Base-by-base conservation (phyloP, 345 rosid genomes). In the Bruguiera gymnorhiza region DNA sequence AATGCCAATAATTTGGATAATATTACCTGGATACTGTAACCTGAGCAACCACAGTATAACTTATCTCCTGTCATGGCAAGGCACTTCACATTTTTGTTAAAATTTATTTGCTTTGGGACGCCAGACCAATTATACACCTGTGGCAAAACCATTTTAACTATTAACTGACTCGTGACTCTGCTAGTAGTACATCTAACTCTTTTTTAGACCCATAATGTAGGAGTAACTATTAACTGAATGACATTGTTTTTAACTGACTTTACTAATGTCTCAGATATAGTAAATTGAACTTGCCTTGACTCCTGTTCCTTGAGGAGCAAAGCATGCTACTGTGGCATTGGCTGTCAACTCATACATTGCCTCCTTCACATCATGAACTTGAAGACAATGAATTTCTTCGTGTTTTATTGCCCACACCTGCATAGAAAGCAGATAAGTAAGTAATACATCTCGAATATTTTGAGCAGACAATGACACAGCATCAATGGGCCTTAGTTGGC, bases 41-140 rank as follows among this genome's bases (percentile, higher is more conserved):
- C 86, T 67, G 89, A 83, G 82, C 80, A 76, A 48, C 90, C 87
- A 10, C 90, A 86, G 16, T 85, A 88, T 19, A 85, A 66, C 72
- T 73, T 85, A 55, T 85, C 82, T 48, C 80, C 78, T 0, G 67
- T 11, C 86, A 83, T 82, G 73, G 85, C 89, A 1, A 88, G 79
- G 77, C 80, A 83, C 74, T 77, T 81, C 2, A 76, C 90, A 39
- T 72, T 58, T 76, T 79, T 86, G 60, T 80, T 80, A 66, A 86
- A 75, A 66, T 77, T 85, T 62, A 81, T 62, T n/a, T 85, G 90
- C 84, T 78, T 86, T 29, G 85, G 85, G 31, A 34, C 55, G 61
- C 88, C 87, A 15, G 85, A 74, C 90, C 90, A 88, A 55, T 76
- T 77, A 60, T 88, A 85, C 21, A 85, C 86, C 93, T 88, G 85